phyloP scores from a whole-genome alignment of 805 yeast species.

The Starmerella riodocensis region DNA sequence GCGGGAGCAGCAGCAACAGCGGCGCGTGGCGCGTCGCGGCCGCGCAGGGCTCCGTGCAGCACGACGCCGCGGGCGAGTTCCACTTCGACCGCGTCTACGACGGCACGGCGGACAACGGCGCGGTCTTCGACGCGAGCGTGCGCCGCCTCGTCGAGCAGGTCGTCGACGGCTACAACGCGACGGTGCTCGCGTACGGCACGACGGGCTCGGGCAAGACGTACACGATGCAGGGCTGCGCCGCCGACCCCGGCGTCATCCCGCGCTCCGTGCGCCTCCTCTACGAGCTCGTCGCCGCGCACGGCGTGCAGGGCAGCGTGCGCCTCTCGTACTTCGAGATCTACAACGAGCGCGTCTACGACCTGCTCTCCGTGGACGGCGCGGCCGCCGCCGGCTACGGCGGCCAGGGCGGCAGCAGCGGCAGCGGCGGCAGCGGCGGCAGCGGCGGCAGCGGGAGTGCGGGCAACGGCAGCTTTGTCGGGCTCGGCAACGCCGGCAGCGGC shows the following conservation, averaged over 20 bases:
- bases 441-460: no score
- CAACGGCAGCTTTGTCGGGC: conserved; percentile 41
- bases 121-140: conserved; percentile 49
- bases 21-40: conserved; percentile 10
- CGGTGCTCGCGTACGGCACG: conserved; percentile 89
- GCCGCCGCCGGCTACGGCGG: no score
- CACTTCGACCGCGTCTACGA: conserved; percentile 68
- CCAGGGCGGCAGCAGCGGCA: no score
- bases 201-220: conserved; percentile 87
- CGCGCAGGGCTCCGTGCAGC: conserved; percentile 8
- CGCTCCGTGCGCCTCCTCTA: conserved; percentile 52
- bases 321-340: conserved; percentile 76
- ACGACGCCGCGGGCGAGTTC: conserved; percentile 42
- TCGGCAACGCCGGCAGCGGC: conserved; percentile 35
- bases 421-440: no score
- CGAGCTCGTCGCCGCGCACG: conserved; percentile 19
- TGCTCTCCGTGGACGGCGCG: conserved; percentile 31
- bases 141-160: conserved; percentile 41
- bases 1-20: no score
- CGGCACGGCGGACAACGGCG: conserved; percentile 39
- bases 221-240: conserved; percentile 66
- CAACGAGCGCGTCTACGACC: conserved; percentile 74
- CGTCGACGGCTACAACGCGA: conserved; percentile 68
- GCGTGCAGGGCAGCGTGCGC: conserved; percentile 30
- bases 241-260: conserved; percentile 53